phyloP scores from a whole-genome alignment of 768 basidiomycete genomes.

The Termitomyces sp. region DNA sequence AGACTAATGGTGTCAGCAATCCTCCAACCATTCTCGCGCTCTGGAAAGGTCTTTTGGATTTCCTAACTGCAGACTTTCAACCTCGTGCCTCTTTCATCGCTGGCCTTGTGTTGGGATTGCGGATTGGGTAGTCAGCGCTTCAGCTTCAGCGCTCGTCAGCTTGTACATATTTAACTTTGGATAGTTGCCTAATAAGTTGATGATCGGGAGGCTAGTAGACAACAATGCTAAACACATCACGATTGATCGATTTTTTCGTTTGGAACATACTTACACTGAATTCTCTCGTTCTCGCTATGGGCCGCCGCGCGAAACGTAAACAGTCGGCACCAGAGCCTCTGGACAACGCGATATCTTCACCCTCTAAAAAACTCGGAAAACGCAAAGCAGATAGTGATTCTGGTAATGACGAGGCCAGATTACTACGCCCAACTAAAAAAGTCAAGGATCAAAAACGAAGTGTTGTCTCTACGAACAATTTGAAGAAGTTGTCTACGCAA shows the following conservation, averaged over 20 bases:
- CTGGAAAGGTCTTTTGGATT: conserved; percentile 70
- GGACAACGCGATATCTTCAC: conserved; percentile 33
- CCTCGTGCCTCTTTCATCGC: conserved; percentile 85
- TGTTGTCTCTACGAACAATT: conserved; percentile 15
- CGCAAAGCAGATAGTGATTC: conserved; percentile 55
- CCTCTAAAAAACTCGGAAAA: conserved; percentile 64
- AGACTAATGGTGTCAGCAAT: conserved; percentile 47
- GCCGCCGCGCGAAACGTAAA: conserved; percentile 82
- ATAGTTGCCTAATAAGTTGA: too few species aligned
- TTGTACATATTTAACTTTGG: too few species aligned
- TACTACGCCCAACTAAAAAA: conserved; percentile 42
- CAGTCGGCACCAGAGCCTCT: conserved; percentile 68
- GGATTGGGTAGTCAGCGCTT: conserved; percentile 79
- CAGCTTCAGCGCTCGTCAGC: too few species aligned
- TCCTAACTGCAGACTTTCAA: conserved; percentile 92
- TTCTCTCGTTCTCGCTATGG: conserved; percentile 44
- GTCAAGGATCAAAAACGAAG: conserved; percentile 34
- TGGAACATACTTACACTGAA: neutral
- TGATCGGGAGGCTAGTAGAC: conserved; percentile 7
- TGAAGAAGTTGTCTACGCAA: conserved; percentile 21
- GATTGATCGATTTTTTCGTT: conserved; percentile 21
- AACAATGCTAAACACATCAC: conserved; percentile 18
- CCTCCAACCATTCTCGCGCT: conserved; percentile 64
- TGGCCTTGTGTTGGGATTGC: conserved; percentile 76
- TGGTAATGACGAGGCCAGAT: conserved; percentile 27